These are phyloP conservation scores for Clonostachys chloroleuca DNA, from an alignment of 2,329 filamentous ascomycete species.

Conservation along the genomic window DNA sequence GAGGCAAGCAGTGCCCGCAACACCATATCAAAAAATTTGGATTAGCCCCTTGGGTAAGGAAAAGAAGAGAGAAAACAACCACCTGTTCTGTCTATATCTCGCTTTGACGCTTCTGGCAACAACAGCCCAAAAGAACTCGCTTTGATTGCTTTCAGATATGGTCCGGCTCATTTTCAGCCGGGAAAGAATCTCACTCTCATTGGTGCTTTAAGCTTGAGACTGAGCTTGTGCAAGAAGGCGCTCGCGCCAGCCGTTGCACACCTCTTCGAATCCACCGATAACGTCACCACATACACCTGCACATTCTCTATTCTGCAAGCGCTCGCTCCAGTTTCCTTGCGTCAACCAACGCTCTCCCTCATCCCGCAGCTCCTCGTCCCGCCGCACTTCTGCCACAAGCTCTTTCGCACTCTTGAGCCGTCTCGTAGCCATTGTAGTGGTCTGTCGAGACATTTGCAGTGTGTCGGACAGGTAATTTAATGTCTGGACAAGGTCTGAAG, in stretches of 20 bases:
- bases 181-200: no score
- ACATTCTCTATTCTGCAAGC: conserved; percentile 73
- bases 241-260: conserved; percentile 80
- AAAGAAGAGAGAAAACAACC: no score
- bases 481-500: conserved; percentile 70
- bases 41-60: no score
- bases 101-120: no score
- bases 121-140: no score
- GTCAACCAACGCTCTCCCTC: conserved; percentile 80
- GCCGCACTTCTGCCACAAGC: conserved; percentile 77
- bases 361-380: conserved; percentile 77
- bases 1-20: no score
- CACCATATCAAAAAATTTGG: no score
- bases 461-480: conserved; percentile 86
- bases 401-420: conserved; percentile 79
- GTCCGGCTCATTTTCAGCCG: no score
- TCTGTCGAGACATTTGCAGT: conserved; percentile 89
- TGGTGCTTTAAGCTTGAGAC: conserved; percentile 23
- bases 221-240: conserved; percentile 65
- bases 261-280: conserved; percentile 85
- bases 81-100: no score
- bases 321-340: conserved; percentile 77
- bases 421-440: conserved; percentile 75
- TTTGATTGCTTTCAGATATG: no score
- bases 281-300: conserved; percentile 82